Evolutionary conservation across 202 grass and related monocot genomes (phyloP).

Genomic region (Cymbopogon flexuosus): DNA sequence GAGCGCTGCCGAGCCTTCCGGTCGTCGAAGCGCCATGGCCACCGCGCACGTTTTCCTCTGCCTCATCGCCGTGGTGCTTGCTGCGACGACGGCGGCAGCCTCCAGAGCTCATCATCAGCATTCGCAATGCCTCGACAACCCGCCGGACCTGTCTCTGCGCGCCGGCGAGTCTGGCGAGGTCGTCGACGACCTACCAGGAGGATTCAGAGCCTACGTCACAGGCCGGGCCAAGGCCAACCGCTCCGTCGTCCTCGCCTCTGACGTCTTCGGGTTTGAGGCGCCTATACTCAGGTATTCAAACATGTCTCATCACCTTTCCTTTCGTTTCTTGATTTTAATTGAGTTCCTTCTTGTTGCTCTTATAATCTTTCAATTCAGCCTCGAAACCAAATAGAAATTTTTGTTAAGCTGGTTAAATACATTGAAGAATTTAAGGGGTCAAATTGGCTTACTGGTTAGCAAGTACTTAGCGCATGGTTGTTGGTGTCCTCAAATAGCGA

Average conservation of each 20-base stretch:
- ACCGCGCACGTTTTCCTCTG: not conserved
- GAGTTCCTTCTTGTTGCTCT: not conserved
- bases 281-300: conserved; percentile 12
- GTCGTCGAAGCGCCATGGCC: not conserved
- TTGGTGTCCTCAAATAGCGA: no score
- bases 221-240: not conserved
- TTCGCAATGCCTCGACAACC: conserved; percentile 16
- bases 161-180: not conserved
- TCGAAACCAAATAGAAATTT: not conserved
- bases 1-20: not conserved
- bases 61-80: not conserved
- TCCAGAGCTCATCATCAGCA: not conserved
- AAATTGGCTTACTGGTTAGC: not conserved
- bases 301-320: not conserved
- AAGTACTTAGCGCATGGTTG: no score
- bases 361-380: not conserved
- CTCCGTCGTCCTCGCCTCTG: conserved; percentile 31
- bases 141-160: not conserved
- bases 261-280: conserved; percentile 21
- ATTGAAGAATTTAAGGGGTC: not conserved
- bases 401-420: not conserved
- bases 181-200: conserved; percentile 7
- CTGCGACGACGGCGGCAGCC: not conserved
- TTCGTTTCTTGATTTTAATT: not conserved
- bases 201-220: conserved; percentile 32